Percentiles rank a stretch among this genome's conserved stretches.
Conservation (phyloP, 2,329 filamentous ascomycete species). For the Beauveria varroae region DNA sequence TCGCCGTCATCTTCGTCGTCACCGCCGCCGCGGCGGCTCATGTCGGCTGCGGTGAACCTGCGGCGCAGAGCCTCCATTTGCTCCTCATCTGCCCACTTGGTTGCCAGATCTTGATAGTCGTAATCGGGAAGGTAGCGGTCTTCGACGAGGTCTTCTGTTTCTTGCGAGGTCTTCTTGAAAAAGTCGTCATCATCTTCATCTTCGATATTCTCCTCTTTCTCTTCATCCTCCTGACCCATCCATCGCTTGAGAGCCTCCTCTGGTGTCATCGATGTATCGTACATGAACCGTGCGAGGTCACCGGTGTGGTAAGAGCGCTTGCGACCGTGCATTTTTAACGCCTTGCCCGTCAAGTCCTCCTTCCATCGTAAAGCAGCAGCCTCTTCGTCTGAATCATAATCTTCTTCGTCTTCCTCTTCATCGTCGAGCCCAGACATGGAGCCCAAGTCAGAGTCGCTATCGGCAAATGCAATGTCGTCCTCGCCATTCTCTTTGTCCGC, state of each 20-base stretch:
- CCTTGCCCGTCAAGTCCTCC: conserved; percentile 70
- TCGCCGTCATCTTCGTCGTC: conserved; percentile 39
- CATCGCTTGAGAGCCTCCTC: conserved; percentile 71
- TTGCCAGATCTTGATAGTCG: conserved; percentile 72
- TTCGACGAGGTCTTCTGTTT: conserved; percentile 66
- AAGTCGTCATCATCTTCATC: conserved; percentile 54
- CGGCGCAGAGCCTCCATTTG: conserved; percentile 66
- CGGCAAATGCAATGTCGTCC: conserved; percentile 81
- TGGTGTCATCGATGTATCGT: conserved; percentile 71
- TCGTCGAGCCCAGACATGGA: conserved; percentile 61
- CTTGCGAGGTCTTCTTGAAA: conserved; percentile 55
- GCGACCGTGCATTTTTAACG: conserved; percentile 61
- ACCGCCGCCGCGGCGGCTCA: conserved; percentile 30
- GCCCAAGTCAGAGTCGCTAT: conserved; percentile 93
- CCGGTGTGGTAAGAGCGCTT: conserved; percentile 67
- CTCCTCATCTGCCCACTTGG: conserved; percentile 77
- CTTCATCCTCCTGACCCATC: conserved; percentile 57
- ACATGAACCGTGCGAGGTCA: conserved; percentile 82
- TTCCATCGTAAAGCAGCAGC: conserved; percentile 79
- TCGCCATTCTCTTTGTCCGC: conserved; percentile 45
- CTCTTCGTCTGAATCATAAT: conserved; percentile 56
- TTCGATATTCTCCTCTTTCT: conserved; percentile 51
- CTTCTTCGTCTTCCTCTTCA: conserved; percentile 39
- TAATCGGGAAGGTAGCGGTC: conserved; percentile 72
- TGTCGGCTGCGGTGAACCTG: conserved; percentile 66